Evolutionary conservation across 106 monocot species (phyloP).

Genomic region (Gastrodia elata): DNA sequence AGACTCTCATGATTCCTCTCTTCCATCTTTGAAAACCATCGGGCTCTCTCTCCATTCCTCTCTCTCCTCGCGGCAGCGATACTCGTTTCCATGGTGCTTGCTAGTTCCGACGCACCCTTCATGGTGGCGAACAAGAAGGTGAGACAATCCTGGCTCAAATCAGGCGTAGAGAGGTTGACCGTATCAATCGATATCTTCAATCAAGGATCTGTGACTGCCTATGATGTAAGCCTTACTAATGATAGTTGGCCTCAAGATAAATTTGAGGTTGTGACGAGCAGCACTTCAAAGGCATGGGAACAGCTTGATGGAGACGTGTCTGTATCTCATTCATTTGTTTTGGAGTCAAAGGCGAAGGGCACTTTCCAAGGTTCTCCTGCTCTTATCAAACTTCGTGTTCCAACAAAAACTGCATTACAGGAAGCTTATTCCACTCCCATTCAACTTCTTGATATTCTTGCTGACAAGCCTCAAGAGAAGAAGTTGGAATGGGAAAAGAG

Average conservation of each 20-base stretch:
- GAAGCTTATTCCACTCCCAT: constrained; percentile 85
- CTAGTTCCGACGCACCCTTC: constrained; percentile 63
- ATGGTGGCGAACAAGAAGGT: constrained; percentile 91
- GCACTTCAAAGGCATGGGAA: constrained; percentile 71
- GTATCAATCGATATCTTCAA: constrained; percentile 90
- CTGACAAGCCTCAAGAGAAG: constrained; percentile 78
- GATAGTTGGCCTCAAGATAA: constrained; percentile 74
- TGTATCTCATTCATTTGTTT: constrained; percentile 67
- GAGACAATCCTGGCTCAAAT: constrained; percentile 52
- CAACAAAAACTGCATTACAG: constrained; percentile 72
- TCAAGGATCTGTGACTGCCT: constrained; percentile 93
- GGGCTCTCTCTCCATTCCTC: no score
- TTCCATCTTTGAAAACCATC: no score
- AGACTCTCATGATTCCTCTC: no score
- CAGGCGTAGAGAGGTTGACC: constrained; percentile 70
- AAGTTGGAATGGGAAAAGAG: constrained; percentile 87
- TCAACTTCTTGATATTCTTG: constrained; percentile 78
- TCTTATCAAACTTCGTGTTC: constrained; percentile 76
- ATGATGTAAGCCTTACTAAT: constrained; percentile 92
- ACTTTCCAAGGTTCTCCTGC: constrained; percentile 70
- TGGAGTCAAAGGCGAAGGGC: constrained; percentile 78
- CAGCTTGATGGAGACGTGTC: constrained; percentile 81
- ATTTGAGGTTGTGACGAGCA: constrained; percentile 68
- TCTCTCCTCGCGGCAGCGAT: constrained; percentile 2
- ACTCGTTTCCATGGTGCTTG: constrained; percentile 12